Evolutionary conservation across 2,329 filamentous ascomycete genomes (phyloP), one percentile per base, ranked within the genome.

Genomic region (Alternaria solani): DNA sequence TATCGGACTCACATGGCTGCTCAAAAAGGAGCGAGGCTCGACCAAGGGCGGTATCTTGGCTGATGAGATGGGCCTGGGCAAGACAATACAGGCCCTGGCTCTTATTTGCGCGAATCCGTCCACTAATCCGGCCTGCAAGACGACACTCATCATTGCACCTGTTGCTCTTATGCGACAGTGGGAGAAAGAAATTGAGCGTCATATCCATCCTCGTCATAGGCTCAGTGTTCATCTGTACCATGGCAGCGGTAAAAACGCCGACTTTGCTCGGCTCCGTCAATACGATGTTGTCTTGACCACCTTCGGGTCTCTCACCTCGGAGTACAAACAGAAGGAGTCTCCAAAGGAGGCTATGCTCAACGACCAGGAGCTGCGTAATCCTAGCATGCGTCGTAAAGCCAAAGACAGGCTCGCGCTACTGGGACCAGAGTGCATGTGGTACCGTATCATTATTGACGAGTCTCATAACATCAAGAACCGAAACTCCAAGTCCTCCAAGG

Each of bases 121-220:
- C 0, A 77, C 81, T 0, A 83, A 89, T 61, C 79, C 79, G n/a
- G 75, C 80, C 62, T 82, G 80, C 57, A 87, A 92, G 82, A 93
- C 93, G 0, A 95, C 89, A n/a, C 81, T 97, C 25, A 92, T 97
- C 48, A 84, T 96, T 48, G 91, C 90, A 0, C 93, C 93, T 0
- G 88, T 96, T 11, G 89, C 92, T 3, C 81, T 97, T 16, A 86
- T 96, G 75, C 87, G 88, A 16, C 93, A 97, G 75, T 97, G 93
- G 93, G 88, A 91, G 70, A 85, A 89, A 48, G 93, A 97, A 76
- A 92, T 97, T 47, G 77, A 83, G 59, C 85, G 84, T 38, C 93
- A 94, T 76, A 78, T 95, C 36, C 88, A 88, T 0, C 79, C 80
- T 0, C 72, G 72, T 16, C 82, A 91, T 71, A 81, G 82, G 32